These are phyloP conservation scores for Cryptococcus jaspeensis DNA, from an alignment of 1,284 basidiomycete species.

Conservation along the genomic window DNA sequence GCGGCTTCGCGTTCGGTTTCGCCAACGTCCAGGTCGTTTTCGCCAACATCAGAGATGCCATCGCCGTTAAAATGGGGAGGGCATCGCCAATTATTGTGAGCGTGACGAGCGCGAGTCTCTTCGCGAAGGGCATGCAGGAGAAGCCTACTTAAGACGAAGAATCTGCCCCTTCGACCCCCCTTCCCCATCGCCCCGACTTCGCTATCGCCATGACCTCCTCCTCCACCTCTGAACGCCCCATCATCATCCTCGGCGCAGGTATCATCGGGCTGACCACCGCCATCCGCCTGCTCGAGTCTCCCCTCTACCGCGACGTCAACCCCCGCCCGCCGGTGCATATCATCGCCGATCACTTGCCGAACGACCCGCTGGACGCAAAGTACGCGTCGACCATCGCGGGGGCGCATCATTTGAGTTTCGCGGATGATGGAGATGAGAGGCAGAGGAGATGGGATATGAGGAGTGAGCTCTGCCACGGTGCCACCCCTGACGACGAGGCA, in stretches of 20 bases:
- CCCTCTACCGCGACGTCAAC: neutral
- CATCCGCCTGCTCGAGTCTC: slow-evolving; percentile 37
- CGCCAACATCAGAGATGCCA: too few species aligned
- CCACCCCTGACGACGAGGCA: neutral
- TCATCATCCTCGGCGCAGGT: slow-evolving; percentile 44
- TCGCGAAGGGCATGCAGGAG: too few species aligned
- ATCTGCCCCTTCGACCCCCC: too few species aligned
- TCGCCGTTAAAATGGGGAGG: too few species aligned
- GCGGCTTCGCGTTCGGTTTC: too few species aligned
- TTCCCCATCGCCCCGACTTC: neutral
- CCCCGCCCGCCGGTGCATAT: slow-evolving; percentile 30
- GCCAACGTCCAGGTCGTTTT: too few species aligned
- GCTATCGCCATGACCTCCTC: too few species aligned
- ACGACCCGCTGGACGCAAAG: slow-evolving; percentile 34
- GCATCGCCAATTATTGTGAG: too few species aligned
- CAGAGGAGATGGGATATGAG: slow-evolving; percentile 40
- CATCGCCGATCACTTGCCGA: slow-evolving; percentile 40
- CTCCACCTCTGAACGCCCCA: slow-evolving; percentile 16
- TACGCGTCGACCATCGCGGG: slow-evolving; percentile 47
- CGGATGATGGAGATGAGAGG: slow-evolving; percentile 39
- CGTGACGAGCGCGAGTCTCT: too few species aligned
- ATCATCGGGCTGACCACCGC: slow-evolving; percentile 50
- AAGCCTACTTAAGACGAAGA: too few species aligned
- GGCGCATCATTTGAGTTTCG: slow-evolving; percentile 51
- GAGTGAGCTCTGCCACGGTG: slow-evolving; percentile 27